Evolutionary conservation across 2,329 filamentous ascomycete genomes (phyloP).

Genomic region (Fusarium sp.): DNA sequence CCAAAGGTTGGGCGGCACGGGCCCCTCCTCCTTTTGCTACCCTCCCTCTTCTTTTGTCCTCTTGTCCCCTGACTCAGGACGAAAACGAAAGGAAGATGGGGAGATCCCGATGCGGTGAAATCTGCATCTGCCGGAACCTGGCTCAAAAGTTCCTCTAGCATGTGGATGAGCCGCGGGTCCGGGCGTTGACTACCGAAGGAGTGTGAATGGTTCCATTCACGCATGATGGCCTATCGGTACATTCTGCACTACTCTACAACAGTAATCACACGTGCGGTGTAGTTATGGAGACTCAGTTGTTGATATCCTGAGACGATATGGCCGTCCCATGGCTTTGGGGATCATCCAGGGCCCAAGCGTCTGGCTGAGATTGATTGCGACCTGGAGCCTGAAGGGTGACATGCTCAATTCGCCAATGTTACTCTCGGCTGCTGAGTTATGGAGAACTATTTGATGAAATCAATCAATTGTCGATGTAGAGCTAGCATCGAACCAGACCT

Average conservation of each 20-base stretch:
- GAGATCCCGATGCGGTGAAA: conserved; percentile 30
- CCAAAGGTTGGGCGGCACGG: conserved; percentile 24
- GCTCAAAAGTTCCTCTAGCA: conserved; percentile 38
- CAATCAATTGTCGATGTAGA: conserved; percentile 20
- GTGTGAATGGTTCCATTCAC: conserved; percentile 17
- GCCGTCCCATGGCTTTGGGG: conserved; percentile 23
- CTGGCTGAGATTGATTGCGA: conserved; percentile 29
- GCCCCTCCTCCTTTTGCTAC: conserved; percentile 14
- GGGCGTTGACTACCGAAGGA: conserved; percentile 36
- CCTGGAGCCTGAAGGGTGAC: conserved; percentile 34
- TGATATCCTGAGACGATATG: conserved; percentile 2
- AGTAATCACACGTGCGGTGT: conserved; percentile 35
- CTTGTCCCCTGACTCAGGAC: conserved; percentile 35
- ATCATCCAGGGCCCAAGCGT: conserved; percentile 33
- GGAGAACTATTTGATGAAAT: conserved; percentile 28
- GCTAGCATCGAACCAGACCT: conserved; percentile 17
- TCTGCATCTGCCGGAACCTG: conserved; percentile 41
- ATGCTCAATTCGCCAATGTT: conserved; percentile 34
- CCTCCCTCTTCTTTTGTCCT: conserved; percentile 4
- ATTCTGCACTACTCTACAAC: conserved; percentile 2
- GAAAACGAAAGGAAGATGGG: conserved; percentile 15
- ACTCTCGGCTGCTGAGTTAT: conserved; percentile 36
- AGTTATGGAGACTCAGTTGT: conserved; percentile 7
- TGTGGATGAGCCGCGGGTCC: conserved; percentile 37
- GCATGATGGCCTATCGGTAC: conserved; percentile 20